Base-by-base conservation (phyloP, 192 early-diverging fungal species). In the Ambispora gerdemannii region DNA sequence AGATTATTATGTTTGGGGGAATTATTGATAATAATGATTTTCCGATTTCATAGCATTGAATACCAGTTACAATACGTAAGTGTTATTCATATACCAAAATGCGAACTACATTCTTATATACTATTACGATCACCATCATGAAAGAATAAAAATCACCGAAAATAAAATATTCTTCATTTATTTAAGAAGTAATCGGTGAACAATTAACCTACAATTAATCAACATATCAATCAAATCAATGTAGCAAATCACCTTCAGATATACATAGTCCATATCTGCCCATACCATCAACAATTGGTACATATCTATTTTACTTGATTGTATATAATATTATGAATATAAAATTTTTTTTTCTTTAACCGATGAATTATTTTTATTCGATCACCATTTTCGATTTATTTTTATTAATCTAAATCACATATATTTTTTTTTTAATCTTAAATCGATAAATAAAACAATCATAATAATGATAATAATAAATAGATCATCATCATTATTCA, bases 191-290 rank as follows among this genome's bases (percentile, higher is more conserved):
- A n/a, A n/a, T n/a, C n/a, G n/a, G n/a, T n/a, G n/a, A n/a, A n/a
- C n/a, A n/a, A n/a, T n/a, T n/a, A n/a, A n/a, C n/a, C n/a, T n/a
- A n/a, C n/a, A n/a, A n/a, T n/a, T n/a, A n/a, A n/a, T n/a, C n/a
- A n/a, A n/a, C n/a, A n/a, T n/a, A n/a, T n/a, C n/a, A n/a, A n/a
- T n/a, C n/a, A n/a, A n/a, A n/a, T n/a, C n/a, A n/a, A n/a, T n/a
- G n/a, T 31, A 70, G 68, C 15, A 70, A 70, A 70, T 70, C 68
- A 25, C 68, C 68, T 27, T 70, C 68, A 59, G 68, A 70, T 28
- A 56, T 60, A 0, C 32, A 59, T 70, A 70, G 68, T 19, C 68
- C 68, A 31, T 70, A 59, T 32, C 28, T 70, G 32, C 8, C 52
- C 28, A 70, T 70, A 13, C 68, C 53, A 22, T 55, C 33, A 32